Evolutionary conservation across 441 rosid genomes (phyloP), one percentile per base, ranked within the genome.

Genomic region (Croton laevigatus): DNA sequence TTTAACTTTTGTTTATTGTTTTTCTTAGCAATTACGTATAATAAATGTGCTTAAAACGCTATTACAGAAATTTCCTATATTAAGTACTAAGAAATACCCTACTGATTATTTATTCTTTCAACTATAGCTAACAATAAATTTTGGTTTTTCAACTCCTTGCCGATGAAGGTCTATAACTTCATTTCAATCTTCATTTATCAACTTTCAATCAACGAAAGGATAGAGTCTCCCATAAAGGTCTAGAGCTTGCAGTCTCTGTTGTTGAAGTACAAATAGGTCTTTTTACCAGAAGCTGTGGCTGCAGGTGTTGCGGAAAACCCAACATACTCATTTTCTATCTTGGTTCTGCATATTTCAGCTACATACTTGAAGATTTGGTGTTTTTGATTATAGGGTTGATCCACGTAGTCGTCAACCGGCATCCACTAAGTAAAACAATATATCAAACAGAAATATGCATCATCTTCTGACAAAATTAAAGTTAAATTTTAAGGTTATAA

Each of bases 261-360:
- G 80, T 83, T 86, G 78, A 81, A 78, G 83, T 84, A 89, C 52
- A 89, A 19, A 75, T 66, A 77, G 66, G 46, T 75, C 22, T 2
- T 37, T 63, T 85, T 87, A 34, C 94, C 91, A 0, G 86, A 52
- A 40, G 79, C 20, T 46, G 88, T 75, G 11, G 64, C 59, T 0
- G 57, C 37, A 13, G 81, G 34, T 17, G 72, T 4, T 3, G 84
- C 73, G 59, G 80, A 62, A 74, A 91, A 86, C 9, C 97, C 95
- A n/a, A 38, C 32, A 62, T 85, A 82, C 6, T 74, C 78, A 54
- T 59, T 68, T 45, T 78, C 81, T 10, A 77, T 70, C 69, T 81
- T 89, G 11, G 71, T 73, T 64, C 72, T 70, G 82, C 97, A 91
- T 38, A 91, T 74, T 65, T 86, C 54, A 17, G 89, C 91, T 34